phyloP scores from a whole-genome alignment of 495 filamentous ascomycete genomes.

The Talaromyces proteolyticus region DNA sequence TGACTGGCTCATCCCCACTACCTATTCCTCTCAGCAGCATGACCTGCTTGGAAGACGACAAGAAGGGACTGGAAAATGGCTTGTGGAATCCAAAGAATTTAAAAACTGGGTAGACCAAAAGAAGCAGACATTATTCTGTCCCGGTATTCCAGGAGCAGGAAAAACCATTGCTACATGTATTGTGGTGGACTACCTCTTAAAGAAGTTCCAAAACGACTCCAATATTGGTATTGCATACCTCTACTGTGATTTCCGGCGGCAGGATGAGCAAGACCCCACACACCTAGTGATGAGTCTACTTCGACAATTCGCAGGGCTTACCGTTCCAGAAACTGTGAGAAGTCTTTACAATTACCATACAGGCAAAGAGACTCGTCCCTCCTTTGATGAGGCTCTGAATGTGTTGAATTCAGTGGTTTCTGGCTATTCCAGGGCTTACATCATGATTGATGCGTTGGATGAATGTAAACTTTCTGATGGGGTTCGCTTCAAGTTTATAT shows the following conservation, averaged over 20 bases:
- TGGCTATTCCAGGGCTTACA: slow-evolving; percentile 13
- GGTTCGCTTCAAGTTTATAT: background rate
- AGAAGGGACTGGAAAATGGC: slow-evolving; percentile 5
- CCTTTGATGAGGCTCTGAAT: slow-evolving; percentile 19
- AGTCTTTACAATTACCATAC: slow-evolving; percentile 10
- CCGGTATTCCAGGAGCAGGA: slow-evolving; percentile 32
- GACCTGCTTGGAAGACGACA: background rate
- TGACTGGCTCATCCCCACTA: background rate
- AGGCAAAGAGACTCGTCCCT: slow-evolving; percentile 13
- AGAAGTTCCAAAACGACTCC: slow-evolving; percentile 6
- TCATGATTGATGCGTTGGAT: slow-evolving; percentile 38
- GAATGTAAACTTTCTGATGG: slow-evolving; percentile 23
- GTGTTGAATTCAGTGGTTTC: slow-evolving; percentile 18
- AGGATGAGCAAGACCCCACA: slow-evolving; percentile 10
- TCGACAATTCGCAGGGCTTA: slow-evolving; percentile 21
- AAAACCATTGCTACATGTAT: slow-evolving; percentile 34
- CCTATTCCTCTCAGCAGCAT: background rate
- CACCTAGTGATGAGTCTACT: slow-evolving; percentile 14
- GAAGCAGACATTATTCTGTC: slow-evolving; percentile 13
- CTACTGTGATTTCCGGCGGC: slow-evolving; percentile 16
- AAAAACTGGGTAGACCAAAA: background rate
- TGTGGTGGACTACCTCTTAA: slow-evolving; percentile 23
- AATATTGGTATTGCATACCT: slow-evolving; percentile 26
- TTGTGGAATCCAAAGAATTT: slow-evolving; percentile 4
- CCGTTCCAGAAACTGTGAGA: slow-evolving; percentile 5